Percentiles rank a stretch among this genome's conserved stretches.
phyloP scores from a whole-genome alignment of 2,329 filamentous ascomycete genomes.

The Aspergillus pseudoviridinutans region DNA sequence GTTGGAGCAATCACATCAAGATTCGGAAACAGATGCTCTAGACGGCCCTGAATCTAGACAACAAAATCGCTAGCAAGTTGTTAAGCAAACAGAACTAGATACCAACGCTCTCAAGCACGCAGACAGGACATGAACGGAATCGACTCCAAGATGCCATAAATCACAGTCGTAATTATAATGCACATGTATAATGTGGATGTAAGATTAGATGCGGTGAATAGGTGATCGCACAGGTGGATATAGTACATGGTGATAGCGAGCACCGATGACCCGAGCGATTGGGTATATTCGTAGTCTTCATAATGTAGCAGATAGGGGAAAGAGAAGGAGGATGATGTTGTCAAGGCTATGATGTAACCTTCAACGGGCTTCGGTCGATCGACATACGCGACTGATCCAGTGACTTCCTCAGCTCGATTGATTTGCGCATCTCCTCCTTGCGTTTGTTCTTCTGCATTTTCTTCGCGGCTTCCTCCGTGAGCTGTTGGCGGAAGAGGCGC shows the following conservation, averaged over 20 bases:
- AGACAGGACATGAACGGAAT: neutral
- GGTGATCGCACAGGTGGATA: neutral
- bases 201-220: neutral
- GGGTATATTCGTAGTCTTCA: neutral
- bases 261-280: neutral
- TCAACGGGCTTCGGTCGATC: neutral
- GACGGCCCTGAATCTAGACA: too few relatives aligned
- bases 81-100: neutral
- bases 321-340: neutral
- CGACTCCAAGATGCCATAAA: neutral
- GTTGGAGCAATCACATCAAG: neutral
- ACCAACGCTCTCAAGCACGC: neutral
- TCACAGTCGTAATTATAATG: neutral
- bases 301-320: neutral
- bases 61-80: neutral
- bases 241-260: neutral
- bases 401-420: slow-evolving; percentile 13
- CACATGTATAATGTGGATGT: neutral
- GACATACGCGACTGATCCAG: neutral
- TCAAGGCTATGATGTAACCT: neutral
- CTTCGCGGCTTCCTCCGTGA: slow-evolving; percentile 64
- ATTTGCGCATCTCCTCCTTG: slow-evolving; percentile 30
- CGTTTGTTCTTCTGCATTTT: slow-evolving; percentile 50
- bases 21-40: too few relatives aligned
- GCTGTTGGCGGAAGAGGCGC: slow-evolving; percentile 68